Conservation (phyloP, 345 rosid genomes). For the Rhizophora apiculata region DNA sequence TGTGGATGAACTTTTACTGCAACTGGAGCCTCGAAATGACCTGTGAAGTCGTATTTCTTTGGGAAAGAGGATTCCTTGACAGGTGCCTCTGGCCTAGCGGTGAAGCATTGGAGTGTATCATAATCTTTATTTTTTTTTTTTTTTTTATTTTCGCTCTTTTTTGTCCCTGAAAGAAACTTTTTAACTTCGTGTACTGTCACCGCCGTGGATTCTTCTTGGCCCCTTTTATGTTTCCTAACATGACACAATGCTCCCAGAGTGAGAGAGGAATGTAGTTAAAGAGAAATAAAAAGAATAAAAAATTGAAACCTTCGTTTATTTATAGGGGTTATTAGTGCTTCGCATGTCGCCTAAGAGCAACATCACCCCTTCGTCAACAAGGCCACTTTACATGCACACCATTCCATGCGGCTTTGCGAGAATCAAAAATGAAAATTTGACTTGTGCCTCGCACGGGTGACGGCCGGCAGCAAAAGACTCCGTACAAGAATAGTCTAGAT, state of each 20-base stretch:
- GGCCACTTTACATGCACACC: no score
- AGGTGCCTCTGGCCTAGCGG: background rate
- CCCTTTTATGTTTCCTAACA: no score
- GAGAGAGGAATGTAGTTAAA: background rate
- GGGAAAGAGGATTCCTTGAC: background rate
- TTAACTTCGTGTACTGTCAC: no score
- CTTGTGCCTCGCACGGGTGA: no score
- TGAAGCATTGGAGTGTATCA: slow-evolving; percentile 2
- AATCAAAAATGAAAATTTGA: no score
- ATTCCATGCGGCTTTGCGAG: no score
- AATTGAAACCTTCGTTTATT: background rate
- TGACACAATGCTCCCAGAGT: background rate
- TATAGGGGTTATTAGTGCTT: background rate
- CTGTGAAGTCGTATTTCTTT: background rate
- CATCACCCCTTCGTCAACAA: background rate
- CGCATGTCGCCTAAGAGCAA: background rate
- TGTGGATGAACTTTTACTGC: slow-evolving; percentile 1
- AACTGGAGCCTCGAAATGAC: background rate
- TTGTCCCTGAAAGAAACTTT: no score
- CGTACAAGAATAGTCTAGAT: no score
- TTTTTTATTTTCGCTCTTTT: background rate
- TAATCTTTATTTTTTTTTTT: no score
- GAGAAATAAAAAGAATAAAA: no score
- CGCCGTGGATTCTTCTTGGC: no score
- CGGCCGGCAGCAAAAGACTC: no score